These are phyloP conservation scores for Maudiozyma bulderi DNA, from an alignment of 805 yeast genomes.

Conservation along the genomic window DNA sequence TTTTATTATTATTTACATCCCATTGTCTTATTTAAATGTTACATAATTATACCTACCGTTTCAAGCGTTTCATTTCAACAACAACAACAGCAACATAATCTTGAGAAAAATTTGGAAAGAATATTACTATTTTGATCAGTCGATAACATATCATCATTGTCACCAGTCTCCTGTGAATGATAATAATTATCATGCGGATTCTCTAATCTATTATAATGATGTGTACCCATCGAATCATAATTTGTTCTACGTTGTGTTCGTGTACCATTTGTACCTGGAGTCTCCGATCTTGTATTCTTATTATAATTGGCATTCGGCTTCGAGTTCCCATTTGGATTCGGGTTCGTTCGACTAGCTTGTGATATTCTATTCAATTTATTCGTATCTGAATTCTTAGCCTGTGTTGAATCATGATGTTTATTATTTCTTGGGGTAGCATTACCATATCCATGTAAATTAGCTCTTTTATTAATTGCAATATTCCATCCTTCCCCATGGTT, in stretches of 20 bases:
- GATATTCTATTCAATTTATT: conserved; percentile 1
- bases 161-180: not conserved
- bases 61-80: not conserved
- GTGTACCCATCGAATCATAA: conserved; percentile 25
- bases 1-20: too few relatives aligned
- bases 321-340: not conserved
- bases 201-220: not conserved
- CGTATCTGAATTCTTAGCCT: conserved; percentile 1
- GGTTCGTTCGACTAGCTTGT: not conserved
- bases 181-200: conserved; percentile 6
- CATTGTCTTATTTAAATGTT: too few relatives aligned
- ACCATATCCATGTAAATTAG: conserved; percentile 76
- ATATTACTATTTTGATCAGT: not conserved
- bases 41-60: too few relatives aligned
- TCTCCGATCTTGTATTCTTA: not conserved
- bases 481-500: conserved; percentile 82
- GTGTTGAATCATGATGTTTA: not conserved
- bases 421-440: conserved; percentile 44
- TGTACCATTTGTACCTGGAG: not conserved
- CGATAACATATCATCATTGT: not conserved
- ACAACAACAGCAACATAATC: conserved; percentile 12
- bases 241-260: not conserved
- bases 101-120: not conserved
- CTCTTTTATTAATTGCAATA: conserved; percentile 61
- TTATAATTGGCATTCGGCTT: not conserved